Base-by-base conservation (phyloP, 495 filamentous ascomycete species). In the Aspergillus bridgeri region DNA sequence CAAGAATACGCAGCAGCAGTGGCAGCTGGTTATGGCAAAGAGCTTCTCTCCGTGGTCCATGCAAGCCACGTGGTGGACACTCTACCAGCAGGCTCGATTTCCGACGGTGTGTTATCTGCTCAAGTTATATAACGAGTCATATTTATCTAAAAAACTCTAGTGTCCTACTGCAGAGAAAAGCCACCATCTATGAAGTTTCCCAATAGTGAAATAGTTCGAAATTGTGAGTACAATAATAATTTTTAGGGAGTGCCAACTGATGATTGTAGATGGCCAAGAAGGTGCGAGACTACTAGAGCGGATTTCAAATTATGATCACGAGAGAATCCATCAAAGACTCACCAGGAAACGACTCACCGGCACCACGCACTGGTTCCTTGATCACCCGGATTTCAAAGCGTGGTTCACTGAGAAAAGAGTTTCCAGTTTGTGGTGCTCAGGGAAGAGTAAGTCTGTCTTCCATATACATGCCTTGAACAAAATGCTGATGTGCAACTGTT, bases 1-100 rank as follows among this genome's bases (percentile, higher is more conserved):
- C 72, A 73, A 58, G 59, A 43, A 25, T 73, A 73, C 53, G 70
- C 67, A 45, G 70, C 70, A 9, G 49, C 56, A 23, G 59, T 58
- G 19, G 70, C 72, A 25, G 72, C 72, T 33, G 65, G 63, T 13
- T 73, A 66, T 57, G 63, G 60, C 25, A 63, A 66, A 55, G 67
- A 62, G 25, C 59, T 73, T 48, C 67, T 75, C 18, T 57, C 27
- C 45, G 6, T 51, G 13, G 47, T 65, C n/a, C 54, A 58, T 42
- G 27, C 54, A 25, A 59, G 24, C 44, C 45, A 50, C 7, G 25
- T 27, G 25, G 7, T 48, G 19, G 20, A 20, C 8, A 27, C 25
- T 23, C 21, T 24, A 23, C 20, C 21, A 23, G 24, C 3, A 48
- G 21, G 21, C 20, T 25, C 22, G 2, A 22, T 27, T 25, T 29